phyloP scores from a whole-genome alignment of 805 yeast genomes.

The Brettanomyces custersianus region DNA sequence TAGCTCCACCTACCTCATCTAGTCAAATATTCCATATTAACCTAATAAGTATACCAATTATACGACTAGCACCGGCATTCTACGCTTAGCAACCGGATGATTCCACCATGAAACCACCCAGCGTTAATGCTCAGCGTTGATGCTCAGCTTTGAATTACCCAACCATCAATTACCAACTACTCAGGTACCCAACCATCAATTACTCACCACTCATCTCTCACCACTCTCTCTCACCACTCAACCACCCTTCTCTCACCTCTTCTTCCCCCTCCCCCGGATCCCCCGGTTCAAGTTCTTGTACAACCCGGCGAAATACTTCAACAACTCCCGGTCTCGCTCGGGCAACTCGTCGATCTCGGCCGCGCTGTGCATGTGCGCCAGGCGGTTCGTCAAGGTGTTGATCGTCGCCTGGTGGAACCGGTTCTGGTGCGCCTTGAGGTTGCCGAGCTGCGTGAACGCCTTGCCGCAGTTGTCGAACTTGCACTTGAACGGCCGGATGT shows the following conservation, averaged over 20 bases:
- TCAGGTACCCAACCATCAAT: neutral
- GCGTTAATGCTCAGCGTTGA: too few species aligned
- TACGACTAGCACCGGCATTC: too few species aligned
- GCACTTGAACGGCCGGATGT: slow-evolving; percentile 71
- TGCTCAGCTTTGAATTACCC: too few species aligned
- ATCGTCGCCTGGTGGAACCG: slow-evolving; percentile 73
- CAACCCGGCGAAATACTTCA: slow-evolving; percentile 69
- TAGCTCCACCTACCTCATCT: too few species aligned
- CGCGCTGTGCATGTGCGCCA: slow-evolving; percentile 54
- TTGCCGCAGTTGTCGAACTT: slow-evolving; percentile 75
- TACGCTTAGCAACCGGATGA: too few species aligned
- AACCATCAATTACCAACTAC: neutral
- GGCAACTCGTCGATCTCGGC: slow-evolving; percentile 38
- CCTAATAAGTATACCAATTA: too few species aligned
- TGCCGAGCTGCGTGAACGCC: slow-evolving; percentile 85
- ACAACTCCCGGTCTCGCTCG: slow-evolving; percentile 53
- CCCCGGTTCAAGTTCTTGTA: slow-evolving; percentile 89
- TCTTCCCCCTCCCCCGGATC: slow-evolving; percentile 81
- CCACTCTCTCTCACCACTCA: neutral
- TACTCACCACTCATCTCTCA: neutral
- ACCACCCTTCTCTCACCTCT: neutral
- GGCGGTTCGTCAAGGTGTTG: slow-evolving; percentile 51
- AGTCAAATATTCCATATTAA: too few species aligned
- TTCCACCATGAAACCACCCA: too few species aligned
- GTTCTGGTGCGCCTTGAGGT: slow-evolving; percentile 89